These are phyloP conservation scores for Eucalyptus marginata DNA, from an alignment of 345 rosid species.

Conservation along the genomic window DNA sequence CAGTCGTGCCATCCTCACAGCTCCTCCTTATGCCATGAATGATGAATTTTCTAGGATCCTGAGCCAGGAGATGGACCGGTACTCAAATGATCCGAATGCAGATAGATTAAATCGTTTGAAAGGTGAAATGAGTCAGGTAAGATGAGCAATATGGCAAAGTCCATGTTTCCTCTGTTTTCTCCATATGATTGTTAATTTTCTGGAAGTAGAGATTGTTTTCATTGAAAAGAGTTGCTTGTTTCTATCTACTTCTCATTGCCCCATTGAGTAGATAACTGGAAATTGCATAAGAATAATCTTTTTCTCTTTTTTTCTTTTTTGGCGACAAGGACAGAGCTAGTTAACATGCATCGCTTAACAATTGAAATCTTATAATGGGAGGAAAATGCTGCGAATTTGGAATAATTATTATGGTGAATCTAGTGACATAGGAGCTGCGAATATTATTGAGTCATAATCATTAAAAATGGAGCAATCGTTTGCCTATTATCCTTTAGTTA, in stretches of 20 bases:
- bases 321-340: background rate
- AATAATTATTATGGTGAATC: background rate
- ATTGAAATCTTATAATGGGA: background rate
- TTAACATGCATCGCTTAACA: background rate
- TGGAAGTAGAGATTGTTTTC: background rate
- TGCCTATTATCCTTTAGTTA: background rate
- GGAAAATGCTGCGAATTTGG: background rate
- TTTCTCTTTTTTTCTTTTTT: background rate
- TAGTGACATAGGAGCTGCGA: background rate
- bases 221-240: background rate
- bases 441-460: background rate
- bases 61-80: conserved; percentile 35
- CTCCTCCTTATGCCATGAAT: conserved; percentile 44
- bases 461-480: background rate
- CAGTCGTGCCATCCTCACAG: conserved; percentile 17
- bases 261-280: background rate
- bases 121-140: conserved; percentile 44
- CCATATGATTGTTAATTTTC: background rate
- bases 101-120: conserved; percentile 30
- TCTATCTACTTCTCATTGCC: background rate
- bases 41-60: conserved; percentile 39
- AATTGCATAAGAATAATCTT: background rate
- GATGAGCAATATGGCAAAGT: background rate
- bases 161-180: background rate
- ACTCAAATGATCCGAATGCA: conserved; percentile 23